Evolutionary conservation across 345 rosid species (phyloP), one percentile per base, ranked within the genome.

Genomic region (Hevea brasiliensis): DNA sequence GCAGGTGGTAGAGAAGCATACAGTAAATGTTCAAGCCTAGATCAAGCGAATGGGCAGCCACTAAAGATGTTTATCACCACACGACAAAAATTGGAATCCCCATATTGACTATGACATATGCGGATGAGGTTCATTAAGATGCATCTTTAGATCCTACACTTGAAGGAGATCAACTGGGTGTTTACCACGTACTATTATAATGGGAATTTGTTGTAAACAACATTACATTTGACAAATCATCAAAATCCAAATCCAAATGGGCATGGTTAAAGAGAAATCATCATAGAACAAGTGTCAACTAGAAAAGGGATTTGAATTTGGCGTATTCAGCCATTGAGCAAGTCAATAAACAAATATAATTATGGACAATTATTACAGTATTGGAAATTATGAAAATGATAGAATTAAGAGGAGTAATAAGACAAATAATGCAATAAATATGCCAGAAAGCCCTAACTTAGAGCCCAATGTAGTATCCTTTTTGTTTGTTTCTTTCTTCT

Each of bases 371-470:
- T 26, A n/a, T 1, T 23, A 9, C 8, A 24, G 6, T 17, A 14
- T 15, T 29, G 5, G 21, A 27, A 61, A 6, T 59, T 21, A 73
- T 53, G 70, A 26, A 18, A 10, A 10, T 50, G 45, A 7, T 54
- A 47, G 40, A 20, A 58, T 35, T 17, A 74, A 66, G 7, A 57
- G 3, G 45, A 64, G 23, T n/a, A 74, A 18, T 21, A 57, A 15
- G 3, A 59, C 5, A 53, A 72, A 67, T 32, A 67, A 67, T 35
- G 64, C 64, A 11, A 23, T n/a, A 42, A 72, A n/a, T 32, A 67
- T 37, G 69, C 7, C 51, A 40, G 70, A 37, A 51, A 67, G 17
- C 42, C 68, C 54, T 23, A 42, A 17, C 24, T 50, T 62, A 45
- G 74, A 73, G 12, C 29, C 45, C 0, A 8, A 27, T 17, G 26